A percentile compares a stretch with the other conserved stretches of the same genome.
Evolutionary conservation across 352 stramenopile genomes (phyloP).

Genomic region (Globisporangium iwayamae): DNA sequence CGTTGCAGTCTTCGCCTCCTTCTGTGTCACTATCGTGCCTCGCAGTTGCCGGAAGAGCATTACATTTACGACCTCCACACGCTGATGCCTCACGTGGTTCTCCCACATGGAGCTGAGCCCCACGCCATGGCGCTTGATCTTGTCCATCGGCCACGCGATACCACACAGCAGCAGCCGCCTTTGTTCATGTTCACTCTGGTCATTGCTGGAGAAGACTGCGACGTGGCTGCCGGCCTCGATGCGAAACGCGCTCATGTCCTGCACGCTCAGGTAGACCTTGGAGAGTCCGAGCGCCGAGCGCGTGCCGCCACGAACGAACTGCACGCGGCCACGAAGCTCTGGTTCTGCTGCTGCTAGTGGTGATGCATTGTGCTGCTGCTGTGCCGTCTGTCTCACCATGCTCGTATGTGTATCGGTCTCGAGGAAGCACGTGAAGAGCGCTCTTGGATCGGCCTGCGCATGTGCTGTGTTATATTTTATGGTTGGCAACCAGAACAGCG

Average conservation of each 20-base stretch:
- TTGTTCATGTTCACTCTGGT: background rate
- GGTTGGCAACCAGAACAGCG: slow-evolving; percentile 7
- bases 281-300: slow-evolving; percentile 53
- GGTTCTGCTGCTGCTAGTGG: background rate
- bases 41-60: slow-evolving; percentile 20
- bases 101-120: slow-evolving; percentile 78
- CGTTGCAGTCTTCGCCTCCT: slow-evolving; percentile 23
- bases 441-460: background rate
- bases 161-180: slow-evolving; percentile 48
- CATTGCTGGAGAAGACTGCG: slow-evolving; percentile 20
- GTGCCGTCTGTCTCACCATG: slow-evolving; percentile 1
- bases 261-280: slow-evolving; percentile 66
- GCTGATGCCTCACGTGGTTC: slow-evolving; percentile 25
- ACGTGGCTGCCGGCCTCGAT: slow-evolving; percentile 43
- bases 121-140: slow-evolving; percentile 57
- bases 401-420: background rate
- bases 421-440: background rate
- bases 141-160: slow-evolving; percentile 69
- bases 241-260: slow-evolving; percentile 37
- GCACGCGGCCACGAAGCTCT: slow-evolving; percentile 30
- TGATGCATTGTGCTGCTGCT: background rate
- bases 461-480: background rate
- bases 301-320: slow-evolving; percentile 57
- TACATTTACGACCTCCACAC: slow-evolving; percentile 26
- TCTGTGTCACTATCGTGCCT: slow-evolving; percentile 4